phyloP scores from a whole-genome alignment of 257 asterid genomes.

The Ligustrum vulgare region DNA sequence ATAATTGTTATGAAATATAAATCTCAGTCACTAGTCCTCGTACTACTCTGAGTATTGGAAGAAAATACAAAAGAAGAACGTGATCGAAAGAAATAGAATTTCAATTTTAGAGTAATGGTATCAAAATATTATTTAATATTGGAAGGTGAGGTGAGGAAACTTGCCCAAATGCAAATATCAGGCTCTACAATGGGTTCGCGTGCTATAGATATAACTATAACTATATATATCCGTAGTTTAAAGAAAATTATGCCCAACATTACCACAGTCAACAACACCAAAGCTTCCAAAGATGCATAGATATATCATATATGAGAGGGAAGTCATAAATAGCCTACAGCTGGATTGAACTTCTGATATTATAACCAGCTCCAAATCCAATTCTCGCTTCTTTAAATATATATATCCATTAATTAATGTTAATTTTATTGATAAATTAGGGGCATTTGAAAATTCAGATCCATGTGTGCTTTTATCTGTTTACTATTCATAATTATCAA shows the following conservation, averaged over 20 bases:
- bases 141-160: conserved; percentile 27
- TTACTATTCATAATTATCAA: no score
- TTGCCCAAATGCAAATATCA: conserved; percentile 72
- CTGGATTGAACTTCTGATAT: conserved; percentile 66
- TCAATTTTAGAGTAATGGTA: no score
- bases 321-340: conserved; percentile 71
- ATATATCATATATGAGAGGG: no score
- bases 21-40: no score
- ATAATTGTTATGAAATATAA: no score
- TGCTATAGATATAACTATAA: conserved; percentile 49
- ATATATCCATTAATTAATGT: conserved; percentile 23
- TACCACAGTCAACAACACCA: conserved; percentile 44
- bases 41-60: no score
- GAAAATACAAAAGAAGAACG: no score
- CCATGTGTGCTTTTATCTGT: no score
- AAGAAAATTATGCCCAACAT: conserved; percentile 43
- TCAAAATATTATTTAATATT: conserved; percentile 2
- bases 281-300: no score
- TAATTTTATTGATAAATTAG: no score
- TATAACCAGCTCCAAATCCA: conserved; percentile 81
- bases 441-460: no score
- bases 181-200: conserved; percentile 59
- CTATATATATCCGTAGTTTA: conserved; percentile 47
- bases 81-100: no score
- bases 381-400: conserved; percentile 61